Base-by-base conservation (phyloP, 768 basidiomycete genomes). In the Leucosporidium creatinivorum region DNA sequence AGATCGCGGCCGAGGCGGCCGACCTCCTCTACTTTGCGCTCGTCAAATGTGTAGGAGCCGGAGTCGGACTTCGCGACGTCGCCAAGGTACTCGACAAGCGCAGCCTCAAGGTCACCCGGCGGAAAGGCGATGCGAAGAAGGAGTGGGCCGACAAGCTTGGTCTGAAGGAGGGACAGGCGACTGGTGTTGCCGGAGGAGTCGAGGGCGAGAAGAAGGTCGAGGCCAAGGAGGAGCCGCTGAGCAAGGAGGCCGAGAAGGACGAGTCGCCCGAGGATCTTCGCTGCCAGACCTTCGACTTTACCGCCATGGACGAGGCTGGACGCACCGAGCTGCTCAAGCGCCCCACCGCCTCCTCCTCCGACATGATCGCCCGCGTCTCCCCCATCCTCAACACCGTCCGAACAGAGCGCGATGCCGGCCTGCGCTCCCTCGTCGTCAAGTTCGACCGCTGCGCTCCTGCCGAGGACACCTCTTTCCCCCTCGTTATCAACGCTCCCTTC, bases 11-110 rank as follows among this genome's bases (percentile, higher is more conserved):
- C 69, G 96, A 99, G 79, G 90, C 93, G 10, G 94, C 93, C 1
- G 96, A 99, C 79, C 81, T 99, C 28, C 75, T 94, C 51, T 99
- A 98, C 80, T 99, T 99, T 76, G 85, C 88, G 1, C 79, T 99
- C 73, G 85, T 89, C 26, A 86, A 87, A 72, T 97, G 94, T 76
- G 82, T 90, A 26, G 84, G 87, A 56, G 82, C 85, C 6, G 94
- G 93, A 0, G 91, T 98, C 23, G 82, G 82, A 51, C 81, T 97
- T 73, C 80, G 83, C 28, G 92, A 98, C 70, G 85, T 99, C 28
- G 92, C 94, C 79, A 80, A 79, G 3, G 89, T 87, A 13, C 79
- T 99, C 59, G 89, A 97, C 78, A 80, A 79, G 72, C 94, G 97
- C 79, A 89, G 92, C 23, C 84, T 84, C 77, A 91, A 88, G 77